Base-by-base conservation (phyloP, 1,284 basidiomycete genomes). In the Grifola frondosa region DNA sequence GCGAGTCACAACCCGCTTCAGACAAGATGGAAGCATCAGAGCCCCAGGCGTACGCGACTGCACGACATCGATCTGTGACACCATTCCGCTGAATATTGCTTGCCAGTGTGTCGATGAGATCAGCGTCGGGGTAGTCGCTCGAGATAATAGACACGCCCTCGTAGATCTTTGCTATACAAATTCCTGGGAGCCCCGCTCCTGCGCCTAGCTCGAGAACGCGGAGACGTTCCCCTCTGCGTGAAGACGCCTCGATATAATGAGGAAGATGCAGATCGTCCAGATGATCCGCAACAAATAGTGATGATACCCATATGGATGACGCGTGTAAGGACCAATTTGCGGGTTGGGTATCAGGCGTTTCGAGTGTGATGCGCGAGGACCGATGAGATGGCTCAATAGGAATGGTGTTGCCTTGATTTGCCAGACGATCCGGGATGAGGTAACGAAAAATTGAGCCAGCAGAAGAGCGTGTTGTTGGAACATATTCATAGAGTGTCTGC, bases 281-380 rank as follows among this genome's bases (percentile, higher is more conserved):
- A 49, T 87, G 78, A 58, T 86, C 77, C 36, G 80, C 80, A 30
- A 87, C 61, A 63, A 78, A 84, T 39, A 78, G 61, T 2, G 85
- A 77, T 4, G 85, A 73, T 5, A 73, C 65, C 87, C 85, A 89
- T 54, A 89, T 78, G 13, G 82, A 81, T 6, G 82, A 81, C 1
- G 85, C 86, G 48, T 89, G 85, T 4, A 89, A 61, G 5, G 74
- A 69, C 85, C 85, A 88, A 53, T 89, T 86, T 9, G 72, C 69
- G 9, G 81, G 65, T 10, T 74, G 66, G 4, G 85, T 82, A 54
- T 87, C 80, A 12, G 87, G 85, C 2, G 75, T 81, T 19, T 59
- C 59, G 34, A 88, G 63, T 4, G 61, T 60, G 5, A 74, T 61
- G 1, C 48, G 48, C 22, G 48, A 48, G 46, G 60, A 21, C 5